Base-by-base conservation (phyloP, 2,329 filamentous ascomycete species). In the Hypoxylon sp. region DNA sequence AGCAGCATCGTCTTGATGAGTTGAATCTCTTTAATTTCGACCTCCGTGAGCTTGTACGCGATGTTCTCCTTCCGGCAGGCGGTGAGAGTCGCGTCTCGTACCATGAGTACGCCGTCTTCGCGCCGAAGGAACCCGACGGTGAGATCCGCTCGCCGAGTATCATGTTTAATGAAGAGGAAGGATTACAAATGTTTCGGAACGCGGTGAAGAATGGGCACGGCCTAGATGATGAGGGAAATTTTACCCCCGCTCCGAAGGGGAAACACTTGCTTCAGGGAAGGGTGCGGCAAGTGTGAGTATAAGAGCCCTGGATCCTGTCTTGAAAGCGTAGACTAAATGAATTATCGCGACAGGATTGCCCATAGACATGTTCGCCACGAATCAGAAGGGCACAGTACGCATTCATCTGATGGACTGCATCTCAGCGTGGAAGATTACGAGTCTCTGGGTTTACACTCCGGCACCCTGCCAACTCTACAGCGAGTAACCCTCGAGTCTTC, bases 81-180 rank as follows among this genome's bases (percentile, higher is more conserved):
- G 70, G 70, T 11, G 72, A 76, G 46, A 77, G 72, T 53, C 58
- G 62, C 5, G 73, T 75, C 23, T 75, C 75, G 5, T 77, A 77
- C 43, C 75, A 77, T 53, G 75, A 77, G 48, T 77, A 77, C 52
- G 75, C 75, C 30, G 74, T 76, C 19, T 77, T 75, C 51, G 57
- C 72, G 14, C 73, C 72, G 4, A 61, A 25, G n/a, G 68, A 69
- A 38, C 57, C 56, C 4, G 62, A 72, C 14, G 65, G 65, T 21
- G 72, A 74, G 63, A 59, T 60, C 41, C 72, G 70, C 19, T 75
- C 74, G 4, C 73, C 75, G 10, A 76, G 75, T 32, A 75, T 76
- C 65, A 76, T 76, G 74, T 72, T 71, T 14, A 68, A 74, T 5
- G 74, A 70, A 17, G 70, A 73, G 17, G 74, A 77, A 10, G 75